phyloP scores from a whole-genome alignment of 371 early-diverging fungal genomes.

The Mortierella sp. region DNA sequence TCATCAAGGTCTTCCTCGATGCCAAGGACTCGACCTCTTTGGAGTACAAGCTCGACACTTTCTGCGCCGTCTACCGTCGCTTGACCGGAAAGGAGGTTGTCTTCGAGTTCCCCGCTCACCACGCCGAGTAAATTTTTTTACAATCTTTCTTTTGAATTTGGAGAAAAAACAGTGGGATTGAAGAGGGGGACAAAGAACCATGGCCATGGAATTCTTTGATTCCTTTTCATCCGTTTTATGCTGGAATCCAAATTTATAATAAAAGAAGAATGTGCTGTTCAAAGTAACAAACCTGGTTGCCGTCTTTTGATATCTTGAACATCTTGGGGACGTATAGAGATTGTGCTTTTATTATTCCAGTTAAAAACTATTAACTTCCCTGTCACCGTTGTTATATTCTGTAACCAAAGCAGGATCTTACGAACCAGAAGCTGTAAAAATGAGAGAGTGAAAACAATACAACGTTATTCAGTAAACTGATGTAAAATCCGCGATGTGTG shows the following conservation, averaged over 20 bases:
- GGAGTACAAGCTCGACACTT: conserved; percentile 98
- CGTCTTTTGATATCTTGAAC: no score
- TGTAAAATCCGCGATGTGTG: not conserved
- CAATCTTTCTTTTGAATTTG: not conserved
- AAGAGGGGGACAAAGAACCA: not conserved
- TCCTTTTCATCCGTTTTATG: not conserved
- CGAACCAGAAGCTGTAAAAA: conserved; percentile 14
- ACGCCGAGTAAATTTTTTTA: conserved; percentile 54
- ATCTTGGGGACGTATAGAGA: no score
- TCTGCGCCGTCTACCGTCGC: conserved; percentile 94
- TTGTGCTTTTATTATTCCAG: no score
- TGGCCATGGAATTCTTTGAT: not conserved
- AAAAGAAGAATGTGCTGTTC: conserved; percentile 10
- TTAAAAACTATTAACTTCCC: no score
- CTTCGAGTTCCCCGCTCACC: conserved; percentile 92
- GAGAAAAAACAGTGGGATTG: not conserved
- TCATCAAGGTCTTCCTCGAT: conserved; percentile 84
- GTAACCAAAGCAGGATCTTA: no score
- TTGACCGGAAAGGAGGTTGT: conserved; percentile 97
- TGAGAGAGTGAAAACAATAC: not conserved
- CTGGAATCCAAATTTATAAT: not conserved
- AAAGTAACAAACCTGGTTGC: not conserved
- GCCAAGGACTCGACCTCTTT: conserved; percentile 95
- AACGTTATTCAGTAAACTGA: no score
- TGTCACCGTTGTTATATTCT: no score